Conservation (phyloP, 1,139 yeast species). For the Pneumocystis oryctolagi region DNA sequence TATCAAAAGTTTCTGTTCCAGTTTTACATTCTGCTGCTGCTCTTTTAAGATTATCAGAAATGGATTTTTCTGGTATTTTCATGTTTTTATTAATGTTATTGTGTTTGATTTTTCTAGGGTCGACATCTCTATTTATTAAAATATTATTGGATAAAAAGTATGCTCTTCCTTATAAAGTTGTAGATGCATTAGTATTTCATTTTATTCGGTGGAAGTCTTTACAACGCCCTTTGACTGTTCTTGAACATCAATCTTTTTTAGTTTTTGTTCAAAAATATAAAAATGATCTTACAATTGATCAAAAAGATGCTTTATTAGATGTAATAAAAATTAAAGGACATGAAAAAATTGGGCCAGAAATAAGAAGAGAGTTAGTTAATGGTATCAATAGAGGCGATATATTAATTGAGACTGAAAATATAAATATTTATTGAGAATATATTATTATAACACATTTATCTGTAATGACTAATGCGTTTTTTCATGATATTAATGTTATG, state of each 20-base stretch:
- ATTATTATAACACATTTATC: background rate
- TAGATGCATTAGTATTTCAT: slow-evolving; percentile 89
- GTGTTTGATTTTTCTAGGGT: slow-evolving; percentile 44
- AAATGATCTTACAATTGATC: slow-evolving; percentile 94
- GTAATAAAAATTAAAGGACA: slow-evolving; percentile 85
- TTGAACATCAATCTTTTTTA: slow-evolving; percentile 92
- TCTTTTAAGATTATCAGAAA: slow-evolving; percentile 62
- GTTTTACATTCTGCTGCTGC: slow-evolving; percentile 95
- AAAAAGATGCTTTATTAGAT: slow-evolving; percentile 81
- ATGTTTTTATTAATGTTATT: background rate
- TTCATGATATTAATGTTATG: slow-evolving; percentile 2
- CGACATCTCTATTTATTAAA: slow-evolving; percentile 79
- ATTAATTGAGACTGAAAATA: slow-evolving; percentile 5
- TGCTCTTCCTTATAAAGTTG: slow-evolving; percentile 90
- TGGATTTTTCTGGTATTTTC: slow-evolving; percentile 30
- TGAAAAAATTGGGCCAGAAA: slow-evolving; percentile 80
- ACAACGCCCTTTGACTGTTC: slow-evolving; percentile 51
- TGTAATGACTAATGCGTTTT: background rate
- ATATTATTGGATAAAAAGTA: slow-evolving; percentile 84
- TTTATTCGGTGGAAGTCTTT: slow-evolving; percentile 65
- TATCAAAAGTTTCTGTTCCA: slow-evolving; percentile 80
- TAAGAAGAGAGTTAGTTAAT: slow-evolving; percentile 79
- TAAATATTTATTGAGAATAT: slow-evolving; percentile 9
- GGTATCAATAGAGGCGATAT: slow-evolving; percentile 40
- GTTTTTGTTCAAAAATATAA: slow-evolving; percentile 92